Conservation (phyloP, 805 yeast genomes). For the Wickerhamiella cacticola region DNA sequence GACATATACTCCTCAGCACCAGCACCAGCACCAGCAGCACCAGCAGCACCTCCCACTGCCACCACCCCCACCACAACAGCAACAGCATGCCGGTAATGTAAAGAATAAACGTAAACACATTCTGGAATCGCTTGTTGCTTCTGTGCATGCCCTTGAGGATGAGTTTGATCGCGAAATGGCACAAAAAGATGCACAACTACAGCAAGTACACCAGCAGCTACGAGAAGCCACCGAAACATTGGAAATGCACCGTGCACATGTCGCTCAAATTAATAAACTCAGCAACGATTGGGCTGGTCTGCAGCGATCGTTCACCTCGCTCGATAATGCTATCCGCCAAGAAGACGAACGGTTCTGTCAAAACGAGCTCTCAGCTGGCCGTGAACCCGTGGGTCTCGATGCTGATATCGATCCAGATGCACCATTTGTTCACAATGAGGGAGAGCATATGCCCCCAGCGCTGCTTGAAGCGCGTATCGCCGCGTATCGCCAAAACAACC, state of each 20-base stretch:
- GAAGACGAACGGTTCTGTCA: slow-evolving; percentile 45
- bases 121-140: slow-evolving; percentile 39
- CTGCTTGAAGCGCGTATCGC: slow-evolving; percentile 53
- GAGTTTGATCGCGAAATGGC: slow-evolving; percentile 49
- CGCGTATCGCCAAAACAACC: slow-evolving; percentile 67
- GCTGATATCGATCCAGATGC: slow-evolving; percentile 77
- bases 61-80: neutral
- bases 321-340: slow-evolving; percentile 50
- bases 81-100: neutral
- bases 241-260: slow-evolving; percentile 11
- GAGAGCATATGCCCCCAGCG: slow-evolving; percentile 20
- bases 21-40: neutral
- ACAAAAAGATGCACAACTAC: slow-evolving; percentile 41
- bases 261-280: slow-evolving; percentile 8
- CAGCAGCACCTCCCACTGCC: neutral
- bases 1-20: neutral
- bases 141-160: slow-evolving; percentile 40
- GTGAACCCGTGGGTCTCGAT: slow-evolving; percentile 26
- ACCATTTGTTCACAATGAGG: slow-evolving; percentile 52
- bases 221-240: slow-evolving; percentile 45
- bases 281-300: slow-evolving; percentile 30
- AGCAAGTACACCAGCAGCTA: slow-evolving; percentile 42
- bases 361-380: slow-evolving; percentile 28
- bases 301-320: slow-evolving; percentile 43
- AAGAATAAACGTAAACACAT: slow-evolving; percentile 33